phyloP scores from a whole-genome alignment of 2,329 filamentous ascomycete species.

The Penicillium expansum region DNA sequence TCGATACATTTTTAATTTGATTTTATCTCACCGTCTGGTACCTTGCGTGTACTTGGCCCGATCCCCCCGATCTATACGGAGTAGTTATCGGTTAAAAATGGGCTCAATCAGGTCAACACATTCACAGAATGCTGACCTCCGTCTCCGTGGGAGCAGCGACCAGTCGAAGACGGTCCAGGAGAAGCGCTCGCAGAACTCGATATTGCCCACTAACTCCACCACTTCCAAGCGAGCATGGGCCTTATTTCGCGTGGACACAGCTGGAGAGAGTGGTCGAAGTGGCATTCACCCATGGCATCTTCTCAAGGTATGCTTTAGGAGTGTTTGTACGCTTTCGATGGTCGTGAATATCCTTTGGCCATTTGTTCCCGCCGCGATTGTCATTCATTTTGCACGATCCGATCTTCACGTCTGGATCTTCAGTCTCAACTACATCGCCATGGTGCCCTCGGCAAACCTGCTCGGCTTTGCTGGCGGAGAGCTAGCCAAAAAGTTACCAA shows the following conservation, averaged over 20 bases:
- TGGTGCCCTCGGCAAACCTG: conserved; percentile 73
- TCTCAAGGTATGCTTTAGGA: conserved; percentile 61
- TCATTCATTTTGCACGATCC: conserved; percentile 56
- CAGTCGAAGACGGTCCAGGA: conserved; percentile 12
- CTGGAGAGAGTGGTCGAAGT: conserved; percentile 65
- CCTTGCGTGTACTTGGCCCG: not conserved
- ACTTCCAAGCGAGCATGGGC: conserved; percentile 13
- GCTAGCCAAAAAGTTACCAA: conserved; percentile 70
- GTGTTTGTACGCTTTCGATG: conserved; percentile 62
- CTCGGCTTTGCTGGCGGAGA: conserved; percentile 73
- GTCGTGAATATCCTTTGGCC: conserved; percentile 72
- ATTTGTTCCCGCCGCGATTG: conserved; percentile 68
- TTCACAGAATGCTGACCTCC: conserved; percentile 8
- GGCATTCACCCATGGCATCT: conserved; percentile 66
- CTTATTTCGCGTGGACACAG: conserved; percentile 37
- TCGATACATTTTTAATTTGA: not conserved
- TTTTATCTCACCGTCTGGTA: conserved; percentile 2
- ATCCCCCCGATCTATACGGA: not conserved
- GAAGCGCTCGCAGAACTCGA: conserved; percentile 14
- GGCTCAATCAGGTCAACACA: conserved; percentile 13
- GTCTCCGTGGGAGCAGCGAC: conserved; percentile 2
- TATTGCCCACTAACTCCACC: conserved; percentile 31
- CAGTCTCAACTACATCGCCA: conserved; percentile 69
- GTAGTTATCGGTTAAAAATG: conserved; percentile 8
- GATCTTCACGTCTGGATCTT: conserved; percentile 64